Percentiles rank a stretch among this genome's conserved stretches.
Evolutionary conservation across 345 rosid genomes (phyloP).

Genomic region (Eucalyptus rudis): DNA sequence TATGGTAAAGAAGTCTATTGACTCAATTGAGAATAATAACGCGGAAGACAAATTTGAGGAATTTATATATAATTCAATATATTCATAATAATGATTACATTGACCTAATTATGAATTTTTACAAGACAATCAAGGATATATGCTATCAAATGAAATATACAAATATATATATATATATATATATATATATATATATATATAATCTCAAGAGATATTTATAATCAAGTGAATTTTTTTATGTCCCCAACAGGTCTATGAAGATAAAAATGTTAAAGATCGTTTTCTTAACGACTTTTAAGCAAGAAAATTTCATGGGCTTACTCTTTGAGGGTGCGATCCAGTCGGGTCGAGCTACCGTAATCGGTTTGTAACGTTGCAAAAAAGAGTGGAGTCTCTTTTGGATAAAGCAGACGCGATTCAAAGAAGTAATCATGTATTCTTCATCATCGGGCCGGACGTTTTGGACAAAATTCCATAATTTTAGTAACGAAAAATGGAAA

Average conservation of each 20-base stretch:
- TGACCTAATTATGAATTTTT: too few relatives aligned
- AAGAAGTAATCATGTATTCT: not conserved
- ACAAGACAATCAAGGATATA: too few relatives aligned
- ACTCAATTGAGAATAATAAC: accelerated
- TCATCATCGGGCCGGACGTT: not conserved
- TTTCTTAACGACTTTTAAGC: too few relatives aligned
- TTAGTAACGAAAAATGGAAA: not conserved
- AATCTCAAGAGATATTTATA: too few relatives aligned
- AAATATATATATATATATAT: too few relatives aligned
- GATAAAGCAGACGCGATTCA: not conserved
- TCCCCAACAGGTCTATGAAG: not conserved
- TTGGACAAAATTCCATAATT: not conserved
- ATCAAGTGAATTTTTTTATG: too few relatives aligned
- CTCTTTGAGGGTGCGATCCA: not conserved
- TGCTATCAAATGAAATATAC: too few relatives aligned
- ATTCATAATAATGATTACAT: too few relatives aligned
- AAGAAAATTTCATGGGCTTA: not conserved
- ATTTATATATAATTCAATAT: too few relatives aligned
- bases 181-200: too few relatives aligned
- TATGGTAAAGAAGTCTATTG: accelerated
- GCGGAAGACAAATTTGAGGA: accelerated
- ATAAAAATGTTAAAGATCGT: too few relatives aligned
- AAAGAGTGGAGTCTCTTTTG: not conserved
- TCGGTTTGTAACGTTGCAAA: not conserved
- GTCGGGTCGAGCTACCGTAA: not conserved